A percentile compares a stretch with the other conserved stretches of the same genome.
These are phyloP conservation scores for Annulohypoxylon nitens DNA, from an alignment of 495 filamentous ascomycete species.

Conservation along the genomic window DNA sequence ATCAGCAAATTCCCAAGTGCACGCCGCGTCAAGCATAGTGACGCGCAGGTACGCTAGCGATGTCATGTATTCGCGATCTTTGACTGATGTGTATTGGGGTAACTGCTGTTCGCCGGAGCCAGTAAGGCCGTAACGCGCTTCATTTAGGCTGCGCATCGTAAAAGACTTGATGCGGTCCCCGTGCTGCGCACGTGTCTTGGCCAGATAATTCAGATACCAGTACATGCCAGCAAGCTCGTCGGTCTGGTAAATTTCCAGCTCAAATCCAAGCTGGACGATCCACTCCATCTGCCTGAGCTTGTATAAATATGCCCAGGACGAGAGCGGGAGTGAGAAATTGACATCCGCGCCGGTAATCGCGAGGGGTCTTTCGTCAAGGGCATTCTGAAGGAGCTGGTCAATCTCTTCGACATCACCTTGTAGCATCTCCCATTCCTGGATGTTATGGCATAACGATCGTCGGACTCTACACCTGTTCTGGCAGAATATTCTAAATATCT, in stretches of 20 bases:
- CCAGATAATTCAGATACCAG: constrained; percentile 77
- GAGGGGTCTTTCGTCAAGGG: constrained; percentile 72
- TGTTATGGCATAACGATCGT: constrained; percentile 82
- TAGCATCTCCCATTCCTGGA: constrained; percentile 86
- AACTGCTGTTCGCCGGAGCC: constrained; percentile 31
- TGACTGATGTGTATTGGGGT: constrained; percentile 45
- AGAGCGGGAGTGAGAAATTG: constrained; percentile 74
- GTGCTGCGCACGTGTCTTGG: constrained; percentile 68
- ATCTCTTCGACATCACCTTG: constrained; percentile 86
- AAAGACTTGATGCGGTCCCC: constrained; percentile 79
- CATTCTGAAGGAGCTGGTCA: constrained; percentile 75
- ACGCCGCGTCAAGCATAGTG: constrained; percentile 74
- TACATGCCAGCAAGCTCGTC: constrained; percentile 93
- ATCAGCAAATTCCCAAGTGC: constrained; percentile 77
- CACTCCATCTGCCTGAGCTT: constrained; percentile 89
- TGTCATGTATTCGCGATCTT: constrained; percentile 63
- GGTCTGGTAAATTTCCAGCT: constrained; percentile 87
- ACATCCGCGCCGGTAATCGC: constrained; percentile 49
- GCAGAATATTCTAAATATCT: constrained; percentile 84
- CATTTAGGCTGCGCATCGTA: constrained; percentile 53
- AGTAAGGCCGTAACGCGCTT: constrained; percentile 46
- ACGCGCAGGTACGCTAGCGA: constrained; percentile 71
- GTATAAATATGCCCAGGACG: constrained; percentile 89
- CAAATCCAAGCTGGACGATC: constrained; percentile 94
- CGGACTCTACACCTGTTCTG: constrained; percentile 91